Evolutionary conservation across 768 basidiomycete genomes (phyloP).

Genomic region (Trametes cubensis): DNA sequence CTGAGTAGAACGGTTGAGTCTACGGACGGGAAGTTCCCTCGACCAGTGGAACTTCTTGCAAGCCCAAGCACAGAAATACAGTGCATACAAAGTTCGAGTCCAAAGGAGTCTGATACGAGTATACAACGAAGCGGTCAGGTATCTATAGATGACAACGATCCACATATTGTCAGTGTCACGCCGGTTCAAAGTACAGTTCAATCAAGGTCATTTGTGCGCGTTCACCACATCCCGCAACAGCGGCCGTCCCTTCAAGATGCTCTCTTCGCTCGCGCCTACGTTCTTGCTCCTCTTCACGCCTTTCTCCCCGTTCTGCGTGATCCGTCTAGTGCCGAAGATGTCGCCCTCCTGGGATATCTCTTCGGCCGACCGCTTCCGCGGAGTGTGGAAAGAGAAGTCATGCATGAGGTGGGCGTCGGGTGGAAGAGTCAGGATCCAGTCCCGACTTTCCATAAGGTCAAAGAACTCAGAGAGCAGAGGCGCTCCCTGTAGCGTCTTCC

Average conservation of each 20-base stretch:
- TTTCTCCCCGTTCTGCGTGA: slow-evolving; percentile 20
- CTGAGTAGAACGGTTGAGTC: no score
- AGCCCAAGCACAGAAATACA: no score
- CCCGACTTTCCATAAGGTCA: slow-evolving; percentile 64
- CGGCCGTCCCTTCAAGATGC: slow-evolving; percentile 57
- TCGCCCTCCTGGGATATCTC: slow-evolving; percentile 18
- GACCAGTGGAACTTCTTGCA: no score
- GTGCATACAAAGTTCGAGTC: no score
- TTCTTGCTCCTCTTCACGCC: slow-evolving; percentile 43
- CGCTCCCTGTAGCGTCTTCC: slow-evolving; percentile 66
- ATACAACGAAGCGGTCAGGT: no score
- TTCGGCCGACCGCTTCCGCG: slow-evolving; percentile 37
- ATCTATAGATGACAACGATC: not conserved
- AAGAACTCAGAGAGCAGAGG: slow-evolving; percentile 77
- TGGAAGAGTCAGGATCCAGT: slow-evolving; percentile 72
- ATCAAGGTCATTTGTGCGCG: slow-evolving; percentile 28
- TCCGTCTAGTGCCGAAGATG: not conserved
- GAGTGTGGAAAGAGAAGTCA: slow-evolving; percentile 30
- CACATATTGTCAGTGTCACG: no score
- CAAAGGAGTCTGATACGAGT: no score
- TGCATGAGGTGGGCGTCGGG: slow-evolving; percentile 58
- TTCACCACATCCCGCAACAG: slow-evolving; percentile 65
- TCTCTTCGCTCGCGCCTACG: slow-evolving; percentile 29
- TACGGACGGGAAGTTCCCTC: no score
- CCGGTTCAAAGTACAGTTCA: not conserved